Base-by-base conservation (phyloP, 805 yeast species). In the Saccharomycopsis oosterbeekiorum region DNA sequence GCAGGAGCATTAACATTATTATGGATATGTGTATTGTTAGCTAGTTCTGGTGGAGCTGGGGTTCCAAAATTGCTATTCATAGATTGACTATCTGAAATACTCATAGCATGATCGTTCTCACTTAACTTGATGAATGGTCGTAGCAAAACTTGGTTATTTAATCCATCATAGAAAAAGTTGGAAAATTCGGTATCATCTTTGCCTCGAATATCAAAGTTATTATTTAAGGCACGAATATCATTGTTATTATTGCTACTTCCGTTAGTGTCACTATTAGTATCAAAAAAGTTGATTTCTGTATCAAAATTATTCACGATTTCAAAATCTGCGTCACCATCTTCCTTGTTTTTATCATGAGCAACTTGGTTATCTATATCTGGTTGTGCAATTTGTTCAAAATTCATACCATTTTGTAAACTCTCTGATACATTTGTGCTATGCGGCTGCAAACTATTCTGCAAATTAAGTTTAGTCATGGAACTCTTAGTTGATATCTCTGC, bases 101-200 rank as follows among this genome's bases (percentile, higher is more conserved):
- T 47, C 53, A 47, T 47, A 5, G 53, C 53, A 34, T 40, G 24
- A 26, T 40, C 57, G 34, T 59, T 51, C 15, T 59, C 36, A 36
- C 65, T 60, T 17, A 64, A 21, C 41, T 62, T 61, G 10, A 64
- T 64, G 56, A 61, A 64, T 15, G 66, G 66, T 19, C 66, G 53
- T 41, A 55, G 51, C 15, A 64, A 36, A 40, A 59, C 55, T 47
- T 64, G 59, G 54, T 64, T 64, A 40, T 64, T 64, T 14, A 64
- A 55, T 12, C 66, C 66, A 56, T 64, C 66, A 55, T 64, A 64
- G 26, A 64, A 64, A 17, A 64, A 47, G 47, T 63, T 60, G 26
- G 40, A 56, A 40, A 59, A 55, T n/a, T 61, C 60, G 1, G 41
- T 34, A 11, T 57, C 63, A 29, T 57, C 55, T 26, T 19, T 17